phyloP scores from a whole-genome alignment of 2,329 filamentous ascomycete species.

The Penicillium sp. region DNA sequence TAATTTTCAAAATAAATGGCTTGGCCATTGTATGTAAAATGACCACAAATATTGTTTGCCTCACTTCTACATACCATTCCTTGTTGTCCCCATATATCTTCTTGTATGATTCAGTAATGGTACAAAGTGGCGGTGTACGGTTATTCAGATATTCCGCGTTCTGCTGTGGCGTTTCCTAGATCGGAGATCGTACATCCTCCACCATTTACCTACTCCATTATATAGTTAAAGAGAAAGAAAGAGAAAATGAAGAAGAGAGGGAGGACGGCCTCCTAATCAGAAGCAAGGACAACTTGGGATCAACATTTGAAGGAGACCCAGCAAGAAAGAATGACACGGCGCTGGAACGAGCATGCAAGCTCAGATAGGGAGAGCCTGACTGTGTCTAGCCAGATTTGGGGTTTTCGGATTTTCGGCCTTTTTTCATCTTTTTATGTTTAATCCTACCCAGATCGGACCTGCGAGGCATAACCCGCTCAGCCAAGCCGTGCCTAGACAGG shows the following conservation, averaged over 20 bases:
- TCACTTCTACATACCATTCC: neutral
- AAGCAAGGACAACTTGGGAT: too few relatives aligned
- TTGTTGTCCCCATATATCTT: neutral
- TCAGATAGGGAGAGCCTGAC: neutral
- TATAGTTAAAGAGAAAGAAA: too few relatives aligned
- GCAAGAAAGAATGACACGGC: neutral
- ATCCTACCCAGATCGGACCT: neutral
- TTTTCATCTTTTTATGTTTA: neutral
- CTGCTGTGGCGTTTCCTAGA: neutral
- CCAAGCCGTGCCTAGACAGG: neutral
- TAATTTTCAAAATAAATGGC: slow-evolving; percentile 11
- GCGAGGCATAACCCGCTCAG: neutral
- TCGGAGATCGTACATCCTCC: neutral
- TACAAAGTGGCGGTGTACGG: neutral
- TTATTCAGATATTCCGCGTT: neutral
- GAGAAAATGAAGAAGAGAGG: neutral
- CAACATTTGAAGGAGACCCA: neutral
- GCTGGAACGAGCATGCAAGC: neutral
- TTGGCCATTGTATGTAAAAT: slow-evolving; percentile 14
- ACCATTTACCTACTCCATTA: neutral
- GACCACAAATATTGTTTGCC: slow-evolving; percentile 3
- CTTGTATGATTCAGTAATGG: neutral
- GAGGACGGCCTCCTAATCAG: neutral
- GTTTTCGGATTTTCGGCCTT: neutral
- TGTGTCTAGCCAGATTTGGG: neutral